phyloP scores from a whole-genome alignment of 345 rosid genomes.

The Clarkia xantiana region DNA sequence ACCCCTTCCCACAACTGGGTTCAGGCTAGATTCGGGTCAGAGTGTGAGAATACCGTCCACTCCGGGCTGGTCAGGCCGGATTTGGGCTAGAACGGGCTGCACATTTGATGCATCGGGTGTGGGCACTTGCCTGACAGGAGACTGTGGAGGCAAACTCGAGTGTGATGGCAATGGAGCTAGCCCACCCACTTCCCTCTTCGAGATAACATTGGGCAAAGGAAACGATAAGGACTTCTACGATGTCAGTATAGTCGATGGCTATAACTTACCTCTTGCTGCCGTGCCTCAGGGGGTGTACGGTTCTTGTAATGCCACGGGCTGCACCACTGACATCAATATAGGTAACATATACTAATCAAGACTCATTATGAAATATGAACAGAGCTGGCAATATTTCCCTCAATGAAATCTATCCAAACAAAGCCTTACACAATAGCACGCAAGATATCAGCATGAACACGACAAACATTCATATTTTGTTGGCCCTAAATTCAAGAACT shows the following conservation, averaged over 20 bases:
- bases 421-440: too few relatives aligned
- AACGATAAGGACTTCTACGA: slow-evolving; percentile 54
- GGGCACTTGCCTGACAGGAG: slow-evolving; percentile 66
- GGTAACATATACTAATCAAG: slow-evolving; percentile 19
- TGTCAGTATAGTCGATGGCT: slow-evolving; percentile 77
- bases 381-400: not conserved
- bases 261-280: slow-evolving; percentile 68
- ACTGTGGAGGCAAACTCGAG: slow-evolving; percentile 68
- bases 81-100: slow-evolving; percentile 91
- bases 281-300: slow-evolving; percentile 50
- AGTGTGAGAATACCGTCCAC: slow-evolving; percentile 33
- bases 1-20: slow-evolving; percentile 54
- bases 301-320: slow-evolving; percentile 70
- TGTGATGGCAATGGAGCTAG: slow-evolving; percentile 59
- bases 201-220: slow-evolving; percentile 53
- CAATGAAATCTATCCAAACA: not conserved
- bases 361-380: not conserved
- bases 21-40: slow-evolving; percentile 48
- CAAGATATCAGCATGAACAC: too few relatives aligned
- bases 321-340: slow-evolving; percentile 47
- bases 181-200: slow-evolving; percentile 81
- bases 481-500: too few relatives aligned
- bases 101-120: slow-evolving; percentile 39
- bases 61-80: slow-evolving; percentile 84
- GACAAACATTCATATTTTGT: too few relatives aligned